Conservation (phyloP, 2,329 filamentous ascomycete species). For the Arthrobotrys pseudoclavata region DNA sequence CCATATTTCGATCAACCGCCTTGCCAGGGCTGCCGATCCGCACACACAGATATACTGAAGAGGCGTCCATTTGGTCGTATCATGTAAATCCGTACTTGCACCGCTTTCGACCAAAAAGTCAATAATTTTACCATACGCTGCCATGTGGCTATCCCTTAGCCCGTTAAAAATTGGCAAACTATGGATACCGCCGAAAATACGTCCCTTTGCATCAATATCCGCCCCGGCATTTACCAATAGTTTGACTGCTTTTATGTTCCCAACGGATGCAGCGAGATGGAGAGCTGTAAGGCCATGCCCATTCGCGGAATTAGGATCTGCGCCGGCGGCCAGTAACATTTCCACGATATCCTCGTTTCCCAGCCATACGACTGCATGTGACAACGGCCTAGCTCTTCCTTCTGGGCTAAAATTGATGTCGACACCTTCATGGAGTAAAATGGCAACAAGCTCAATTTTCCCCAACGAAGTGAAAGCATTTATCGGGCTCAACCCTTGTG, state of each 20-base stretch:
- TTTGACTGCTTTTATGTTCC: slow-evolving; percentile 59
- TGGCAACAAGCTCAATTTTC: slow-evolving; percentile 60
- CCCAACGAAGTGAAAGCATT: slow-evolving; percentile 37
- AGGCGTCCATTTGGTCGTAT: slow-evolving; percentile 29
- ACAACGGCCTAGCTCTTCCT: slow-evolving; percentile 49
- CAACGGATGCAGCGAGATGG: slow-evolving; percentile 56
- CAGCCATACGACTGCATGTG: slow-evolving; percentile 61
- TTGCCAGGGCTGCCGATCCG: slow-evolving; percentile 29
- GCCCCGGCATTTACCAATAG: slow-evolving; percentile 60
- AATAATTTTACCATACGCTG: slow-evolving; percentile 58
- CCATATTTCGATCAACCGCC: slow-evolving; percentile 30
- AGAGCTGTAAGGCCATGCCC: slow-evolving; percentile 61
- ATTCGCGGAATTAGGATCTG: slow-evolving; percentile 66
- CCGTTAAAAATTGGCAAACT: slow-evolving; percentile 36
- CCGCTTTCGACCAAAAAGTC: slow-evolving; percentile 60
- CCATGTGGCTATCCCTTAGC: slow-evolving; percentile 45
- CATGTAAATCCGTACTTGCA: slow-evolving; percentile 25
- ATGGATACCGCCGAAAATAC: slow-evolving; percentile 32
- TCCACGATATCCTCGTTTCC: slow-evolving; percentile 64
- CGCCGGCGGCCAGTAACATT: slow-evolving; percentile 65
- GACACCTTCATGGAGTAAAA: slow-evolving; percentile 61
- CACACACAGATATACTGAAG: slow-evolving; percentile 42
- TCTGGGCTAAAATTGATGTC: slow-evolving; percentile 47
- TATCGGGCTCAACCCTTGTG: slow-evolving; percentile 18
- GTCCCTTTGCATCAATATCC: slow-evolving; percentile 22